Evolutionary conservation across 805 yeast species (phyloP), one percentile per base, ranked within the genome.

Genomic region (Kurtzmaniella cleridarum): DNA sequence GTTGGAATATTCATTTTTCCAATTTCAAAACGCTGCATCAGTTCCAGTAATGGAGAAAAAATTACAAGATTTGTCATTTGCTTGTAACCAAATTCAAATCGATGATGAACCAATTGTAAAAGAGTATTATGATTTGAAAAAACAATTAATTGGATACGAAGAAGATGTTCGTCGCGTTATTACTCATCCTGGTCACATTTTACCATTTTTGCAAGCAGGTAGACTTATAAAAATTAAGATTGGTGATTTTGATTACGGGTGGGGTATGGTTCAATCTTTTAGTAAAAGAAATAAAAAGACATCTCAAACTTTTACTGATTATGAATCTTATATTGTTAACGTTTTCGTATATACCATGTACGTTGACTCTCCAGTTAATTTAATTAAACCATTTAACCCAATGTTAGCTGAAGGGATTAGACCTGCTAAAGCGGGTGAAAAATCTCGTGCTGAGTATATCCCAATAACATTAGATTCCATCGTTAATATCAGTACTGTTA

Each of bases 1-100:
- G 97, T 73, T 93, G 48, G 95, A 89, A 58, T 77, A 84, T 50
- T 91, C 98, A 2, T 93, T 93, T 55, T 93, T 69, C 66, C 99
- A 93, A 62, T 95, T 90, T 59, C 99, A 93, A 60, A 91, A 86
- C 57, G 87, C 91, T 8, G 78, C 91, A 12, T 78, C 95, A 17
- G 95, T 95, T 11, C 99, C 99, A 1, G 67, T 73, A 13, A 69
- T 93, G 69, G 95, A 89, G 52, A 71, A 69, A 41, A 73, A 84
- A 47, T 64, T 85, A 16, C 62, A 64, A n/a, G 77, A 71, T 27
- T 60, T 82, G 48, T 73, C 76, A 28, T 61, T 60, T 3, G 65
- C 80, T 46, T 62, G 72, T 23, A 71, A 74, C 7, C 53, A 53
- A 0, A 67, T 83, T 26, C 61, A 63, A 12, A 72, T 93, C 36